These are phyloP conservation scores for Xylariaceae sp. DNA, from an alignment of 2,329 filamentous ascomycete genomes.

Conservation along the genomic window DNA sequence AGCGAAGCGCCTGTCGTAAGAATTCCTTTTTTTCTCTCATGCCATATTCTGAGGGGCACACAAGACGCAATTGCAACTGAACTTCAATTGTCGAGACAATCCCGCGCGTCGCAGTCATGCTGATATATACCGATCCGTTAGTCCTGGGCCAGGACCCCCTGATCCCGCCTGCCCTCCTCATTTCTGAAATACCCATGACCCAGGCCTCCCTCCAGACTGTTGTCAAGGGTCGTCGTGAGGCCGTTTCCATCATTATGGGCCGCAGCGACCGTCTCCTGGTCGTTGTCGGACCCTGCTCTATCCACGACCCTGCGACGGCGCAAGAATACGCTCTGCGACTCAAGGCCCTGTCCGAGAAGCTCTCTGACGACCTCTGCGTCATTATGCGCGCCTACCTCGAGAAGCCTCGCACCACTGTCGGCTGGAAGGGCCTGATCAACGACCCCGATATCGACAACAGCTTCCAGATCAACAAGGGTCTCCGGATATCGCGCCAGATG, in stretches of 20 bases:
- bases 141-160: conserved; percentile 92
- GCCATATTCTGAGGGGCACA: not conserved
- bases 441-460: conserved; percentile 96
- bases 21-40: not conserved
- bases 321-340: conserved; percentile 83
- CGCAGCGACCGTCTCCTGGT: conserved; percentile 84
- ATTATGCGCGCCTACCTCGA: conserved; percentile 99
- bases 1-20: not conserved
- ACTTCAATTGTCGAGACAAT: not conserved
- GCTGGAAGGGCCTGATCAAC: conserved; percentile 99
- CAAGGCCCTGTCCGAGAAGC: conserved; percentile 69
- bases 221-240: conserved; percentile 62
- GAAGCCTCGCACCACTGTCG: conserved; percentile 96
- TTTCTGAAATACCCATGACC: conserved; percentile 75
- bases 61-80: not conserved
- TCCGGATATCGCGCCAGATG: conserved; percentile 85
- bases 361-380: conserved; percentile 78
- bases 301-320: conserved; percentile 86
- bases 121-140: conserved; percentile 38
- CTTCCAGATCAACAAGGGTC: conserved; percentile 98
- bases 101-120: conserved; percentile 21
- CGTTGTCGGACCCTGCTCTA: conserved; percentile 91
- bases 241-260: conserved; percentile 70
- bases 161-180: conserved; percentile 81
- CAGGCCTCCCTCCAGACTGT: conserved; percentile 60